Evolutionary conservation across 2,329 filamentous ascomycete species (phyloP).

Genomic region (Pseudogymnoascus sp.): DNA sequence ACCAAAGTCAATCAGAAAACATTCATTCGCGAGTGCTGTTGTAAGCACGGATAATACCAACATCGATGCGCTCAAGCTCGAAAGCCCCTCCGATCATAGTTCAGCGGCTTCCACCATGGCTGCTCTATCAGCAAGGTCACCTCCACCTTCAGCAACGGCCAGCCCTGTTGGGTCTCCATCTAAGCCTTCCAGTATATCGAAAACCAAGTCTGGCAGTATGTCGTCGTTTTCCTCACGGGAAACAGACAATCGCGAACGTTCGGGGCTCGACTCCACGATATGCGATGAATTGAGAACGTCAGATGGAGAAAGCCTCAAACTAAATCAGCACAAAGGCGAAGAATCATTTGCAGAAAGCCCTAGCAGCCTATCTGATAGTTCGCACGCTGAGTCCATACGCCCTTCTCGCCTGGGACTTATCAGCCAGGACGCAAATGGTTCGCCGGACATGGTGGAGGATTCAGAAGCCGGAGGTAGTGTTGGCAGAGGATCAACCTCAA

Average conservation of each 20-base stretch:
- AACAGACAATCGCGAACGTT: constrained; percentile 16
- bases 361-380: not conserved
- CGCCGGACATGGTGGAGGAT: not conserved
- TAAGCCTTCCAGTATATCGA: constrained; percentile 9
- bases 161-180: constrained; percentile 38
- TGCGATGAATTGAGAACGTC: not conserved
- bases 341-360: not conserved
- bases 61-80: constrained; percentile 53
- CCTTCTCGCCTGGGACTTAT: not conserved
- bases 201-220: constrained; percentile 33
- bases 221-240: constrained; percentile 43
- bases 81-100: constrained; percentile 44
- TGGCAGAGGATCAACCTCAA: constrained; percentile 35
- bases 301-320: not conserved
- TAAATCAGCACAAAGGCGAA: not conserved
- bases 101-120: constrained; percentile 58
- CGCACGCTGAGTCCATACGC: not conserved
- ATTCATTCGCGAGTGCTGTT: constrained; percentile 52
- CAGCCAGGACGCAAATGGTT: not conserved
- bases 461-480: constrained; percentile 16
- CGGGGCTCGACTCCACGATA: not conserved
- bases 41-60: constrained; percentile 59
- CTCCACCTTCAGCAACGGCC: constrained; percentile 41
- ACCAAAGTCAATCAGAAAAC: constrained; percentile 49
- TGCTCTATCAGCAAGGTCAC: constrained; percentile 54